Conservation (phyloP, 202 grass and related monocot species). For the Panicum hallii region DNA sequence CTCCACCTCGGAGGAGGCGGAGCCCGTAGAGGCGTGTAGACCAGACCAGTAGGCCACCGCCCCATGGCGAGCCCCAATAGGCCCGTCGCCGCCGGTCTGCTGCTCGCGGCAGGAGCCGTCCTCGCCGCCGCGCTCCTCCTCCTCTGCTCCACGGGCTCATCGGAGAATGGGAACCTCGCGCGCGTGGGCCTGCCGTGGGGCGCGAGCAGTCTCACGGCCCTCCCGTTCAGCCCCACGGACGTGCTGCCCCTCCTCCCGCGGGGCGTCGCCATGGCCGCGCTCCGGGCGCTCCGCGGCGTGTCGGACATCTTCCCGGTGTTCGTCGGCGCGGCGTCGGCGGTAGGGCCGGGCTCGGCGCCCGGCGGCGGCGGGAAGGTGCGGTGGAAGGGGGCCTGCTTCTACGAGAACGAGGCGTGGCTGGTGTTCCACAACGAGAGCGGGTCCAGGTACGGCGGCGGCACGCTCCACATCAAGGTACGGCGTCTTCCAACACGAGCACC, state of each 20-base stretch:
- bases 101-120: slow-evolving; percentile 20
- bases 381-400: slow-evolving; percentile 94
- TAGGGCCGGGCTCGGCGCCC: neutral
- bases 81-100: neutral
- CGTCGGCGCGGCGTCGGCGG: slow-evolving; percentile 57
- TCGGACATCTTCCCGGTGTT: slow-evolving; percentile 75
- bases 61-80: slow-evolving; percentile 43
- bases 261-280: slow-evolving; percentile 58
- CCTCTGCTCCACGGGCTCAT: neutral
- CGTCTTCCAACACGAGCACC: too few species aligned
- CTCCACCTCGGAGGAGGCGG: neutral
- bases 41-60: neutral
- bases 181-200: slow-evolving; percentile 7
- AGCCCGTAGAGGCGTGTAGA: neutral
- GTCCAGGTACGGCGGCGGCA: slow-evolving; percentile 72
- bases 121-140: slow-evolving; percentile 22
- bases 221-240: slow-evolving; percentile 71
- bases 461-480: slow-evolving; percentile 78
- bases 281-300: slow-evolving; percentile 57
- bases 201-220: neutral
- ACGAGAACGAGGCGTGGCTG: slow-evolving; percentile 82
- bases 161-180: neutral
- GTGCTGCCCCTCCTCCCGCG: slow-evolving; percentile 76
- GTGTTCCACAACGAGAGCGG: slow-evolving; percentile 74
- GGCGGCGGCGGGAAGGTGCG: neutral